A percentile compares a stretch with the other conserved stretches of the same genome.
Evolutionary conservation across 2,329 filamentous ascomycete genomes (phyloP).

Genomic region (Colletotrichum gloeosporioides): DNA sequence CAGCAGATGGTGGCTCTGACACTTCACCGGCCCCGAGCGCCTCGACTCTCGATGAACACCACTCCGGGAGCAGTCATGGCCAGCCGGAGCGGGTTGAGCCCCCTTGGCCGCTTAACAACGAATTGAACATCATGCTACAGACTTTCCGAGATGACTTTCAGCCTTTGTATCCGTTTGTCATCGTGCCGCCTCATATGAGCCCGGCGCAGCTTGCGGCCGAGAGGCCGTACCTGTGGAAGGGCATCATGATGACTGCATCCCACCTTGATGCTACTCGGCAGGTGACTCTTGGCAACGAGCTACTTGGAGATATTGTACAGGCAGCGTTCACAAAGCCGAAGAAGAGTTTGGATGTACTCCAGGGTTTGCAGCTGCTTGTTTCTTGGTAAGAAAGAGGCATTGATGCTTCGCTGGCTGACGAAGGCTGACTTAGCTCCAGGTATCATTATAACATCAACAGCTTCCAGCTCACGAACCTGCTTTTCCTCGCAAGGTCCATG

Average conservation of each 20-base stretch:
- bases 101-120: slow-evolving; percentile 46
- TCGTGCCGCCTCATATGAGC: slow-evolving; percentile 40
- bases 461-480: slow-evolving; percentile 53
- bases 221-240: slow-evolving; percentile 55
- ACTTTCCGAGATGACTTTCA: slow-evolving; percentile 38
- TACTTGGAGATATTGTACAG: slow-evolving; percentile 48
- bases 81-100: slow-evolving; percentile 25
- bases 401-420: neutral
- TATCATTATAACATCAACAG: slow-evolving; percentile 54
- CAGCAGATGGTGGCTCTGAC: neutral
- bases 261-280: slow-evolving; percentile 50
- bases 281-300: slow-evolving; percentile 45
- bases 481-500: slow-evolving; percentile 53
- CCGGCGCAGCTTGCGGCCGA: slow-evolving; percentile 40
- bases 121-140: slow-evolving; percentile 45
- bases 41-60: slow-evolving; percentile 25
- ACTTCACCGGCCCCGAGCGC: slow-evolving; percentile 20
- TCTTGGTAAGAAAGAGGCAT: slow-evolving; percentile 42
- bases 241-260: slow-evolving; percentile 49
- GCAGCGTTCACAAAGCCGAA: slow-evolving; percentile 45
- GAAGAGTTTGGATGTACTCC: slow-evolving; percentile 52
- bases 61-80: slow-evolving; percentile 8
- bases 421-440: slow-evolving; percentile 29
- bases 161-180: slow-evolving; percentile 50
- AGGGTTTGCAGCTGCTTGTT: slow-evolving; percentile 50